Percentiles rank a stretch among this genome's conserved stretches.
Conservation (phyloP, 164 flowering plant species). For the Amborella trichopoda region DNA sequence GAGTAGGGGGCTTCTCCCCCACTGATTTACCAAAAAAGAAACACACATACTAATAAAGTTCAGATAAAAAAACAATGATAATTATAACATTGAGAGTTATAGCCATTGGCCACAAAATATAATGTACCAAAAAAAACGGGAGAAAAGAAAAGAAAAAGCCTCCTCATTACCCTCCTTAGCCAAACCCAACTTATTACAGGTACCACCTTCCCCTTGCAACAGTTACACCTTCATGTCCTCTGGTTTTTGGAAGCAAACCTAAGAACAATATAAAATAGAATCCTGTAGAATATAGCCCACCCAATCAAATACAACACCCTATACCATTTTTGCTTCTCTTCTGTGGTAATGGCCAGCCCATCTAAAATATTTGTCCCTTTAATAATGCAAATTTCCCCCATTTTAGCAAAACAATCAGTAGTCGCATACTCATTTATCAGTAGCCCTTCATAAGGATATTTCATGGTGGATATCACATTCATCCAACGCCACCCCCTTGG, state of each 20-base stretch:
- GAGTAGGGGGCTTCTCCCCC: no score
- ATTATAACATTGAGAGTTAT: no score
- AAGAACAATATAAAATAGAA: slow-evolving; percentile 49
- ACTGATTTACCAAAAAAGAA: no score
- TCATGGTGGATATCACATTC: slow-evolving; percentile 56
- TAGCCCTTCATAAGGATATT: slow-evolving; percentile 64
- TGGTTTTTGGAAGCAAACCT: slow-evolving; percentile 69
- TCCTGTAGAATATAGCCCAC: slow-evolving; percentile 54
- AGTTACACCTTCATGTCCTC: slow-evolving; percentile 16
- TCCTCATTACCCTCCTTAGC: no score
- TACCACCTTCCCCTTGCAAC: no score
- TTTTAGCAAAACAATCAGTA: slow-evolving; percentile 5
- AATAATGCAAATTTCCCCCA: slow-evolving; percentile 5
- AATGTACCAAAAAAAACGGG: no score
- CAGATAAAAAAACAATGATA: no score
- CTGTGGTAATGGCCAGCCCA: slow-evolving; percentile 13
- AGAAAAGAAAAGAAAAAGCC: no score
- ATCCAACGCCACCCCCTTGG: slow-evolving; percentile 54
- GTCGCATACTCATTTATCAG: slow-evolving; percentile 51
- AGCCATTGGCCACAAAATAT: no score
- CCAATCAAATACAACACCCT: slow-evolving; percentile 39
- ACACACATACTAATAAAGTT: no score
- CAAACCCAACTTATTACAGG: no score
- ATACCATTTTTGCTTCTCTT: slow-evolving; percentile 31
- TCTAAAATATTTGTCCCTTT: slow-evolving; percentile 30